Conservation (phyloP, 2,329 filamentous ascomycete species). For the Apiospora aurea region DNA sequence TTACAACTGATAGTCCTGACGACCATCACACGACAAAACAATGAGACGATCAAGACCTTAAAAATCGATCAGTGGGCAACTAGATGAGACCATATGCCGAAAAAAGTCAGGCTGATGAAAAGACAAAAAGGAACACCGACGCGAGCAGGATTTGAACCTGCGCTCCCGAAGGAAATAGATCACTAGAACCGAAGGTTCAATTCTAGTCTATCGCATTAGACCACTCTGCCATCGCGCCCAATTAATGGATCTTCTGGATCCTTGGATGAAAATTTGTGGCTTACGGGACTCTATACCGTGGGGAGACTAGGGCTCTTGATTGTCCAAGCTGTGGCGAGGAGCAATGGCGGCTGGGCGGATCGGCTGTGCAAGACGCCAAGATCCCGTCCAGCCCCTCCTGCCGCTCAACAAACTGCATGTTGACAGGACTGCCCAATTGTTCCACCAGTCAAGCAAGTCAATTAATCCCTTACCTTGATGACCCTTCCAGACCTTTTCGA, state of each 20-base stretch:
- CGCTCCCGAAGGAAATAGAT: slow-evolving; percentile 27
- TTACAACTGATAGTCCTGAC: no score
- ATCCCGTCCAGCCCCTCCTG: neutral
- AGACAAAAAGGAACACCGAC: slow-evolving; percentile 13
- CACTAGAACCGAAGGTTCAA: slow-evolving; percentile 1
- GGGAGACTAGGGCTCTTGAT: neutral
- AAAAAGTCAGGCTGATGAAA: neutral
- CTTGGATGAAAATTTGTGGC: neutral
- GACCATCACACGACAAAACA: neutral
- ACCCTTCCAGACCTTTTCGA: neutral
- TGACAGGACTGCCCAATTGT: neutral
- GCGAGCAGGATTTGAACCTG: slow-evolving; percentile 28
- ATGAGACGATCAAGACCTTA: neutral
- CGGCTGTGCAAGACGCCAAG: slow-evolving; percentile 4
- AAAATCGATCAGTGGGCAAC: neutral
- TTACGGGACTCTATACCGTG: neutral
- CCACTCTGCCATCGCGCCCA: slow-evolving; percentile 18
- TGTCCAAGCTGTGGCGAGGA: neutral
- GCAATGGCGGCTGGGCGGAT: neutral
- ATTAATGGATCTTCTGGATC: neutral
- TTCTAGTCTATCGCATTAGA: slow-evolving; percentile 21
- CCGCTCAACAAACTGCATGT: neutral
- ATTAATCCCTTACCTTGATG: neutral
- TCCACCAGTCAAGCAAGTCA: neutral
- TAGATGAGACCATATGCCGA: neutral